Base-by-base conservation (phyloP, 2,329 filamentous ascomycete genomes). In the Claviceps sp. region DNA sequence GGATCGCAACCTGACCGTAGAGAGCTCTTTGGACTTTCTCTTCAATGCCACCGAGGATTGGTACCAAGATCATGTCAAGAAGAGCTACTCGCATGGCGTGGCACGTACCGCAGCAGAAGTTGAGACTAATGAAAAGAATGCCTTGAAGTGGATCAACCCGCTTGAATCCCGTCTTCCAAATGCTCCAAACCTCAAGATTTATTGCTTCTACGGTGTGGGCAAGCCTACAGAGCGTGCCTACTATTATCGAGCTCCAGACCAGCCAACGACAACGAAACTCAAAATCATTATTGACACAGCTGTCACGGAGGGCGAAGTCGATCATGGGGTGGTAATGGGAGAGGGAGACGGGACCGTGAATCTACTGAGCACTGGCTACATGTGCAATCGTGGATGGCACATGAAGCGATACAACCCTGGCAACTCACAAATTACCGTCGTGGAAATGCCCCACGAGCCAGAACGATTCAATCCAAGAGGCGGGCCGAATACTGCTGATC, bases 281-380 rank as follows among this genome's bases (percentile, higher is more conserved):
- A 88, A 88, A 60, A 80, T 88, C 58, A 86, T 83, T 2, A 86
- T 87, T 40, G 83, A 88, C 59, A 85, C 82, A 0, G 72, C 71
- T 1, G 64, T 84, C 36, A 84, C 74, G 2, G 72, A 74, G 50
- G 78, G 74, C 16, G 72, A 75, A 3, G 74, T 82, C 4, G 90
- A 98, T 63, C 93, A 86, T 57, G 93, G 93, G 23, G 88, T 98
- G n/a, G 76, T 95, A 37, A 85, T 96, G 76, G 91, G 91, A 39
- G 93, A 97, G 66, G 93, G 93, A 4, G 93, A 98, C 60, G 93
- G 93, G 1, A 98, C 93, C 0, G 93, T 98, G 43, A 95, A 90
- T 57, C 68, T 98, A n/a, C 70, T 98, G 11, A 94, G 86, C 59
- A 81, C 82, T 1, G 93, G 91, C 2, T 98, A 97, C 66, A 97